Percentiles rank a stretch among this genome's conserved stretches.
Evolutionary conservation across 176 grass and related monocot species (phyloP).

Genomic region (Olyra latifolia): DNA sequence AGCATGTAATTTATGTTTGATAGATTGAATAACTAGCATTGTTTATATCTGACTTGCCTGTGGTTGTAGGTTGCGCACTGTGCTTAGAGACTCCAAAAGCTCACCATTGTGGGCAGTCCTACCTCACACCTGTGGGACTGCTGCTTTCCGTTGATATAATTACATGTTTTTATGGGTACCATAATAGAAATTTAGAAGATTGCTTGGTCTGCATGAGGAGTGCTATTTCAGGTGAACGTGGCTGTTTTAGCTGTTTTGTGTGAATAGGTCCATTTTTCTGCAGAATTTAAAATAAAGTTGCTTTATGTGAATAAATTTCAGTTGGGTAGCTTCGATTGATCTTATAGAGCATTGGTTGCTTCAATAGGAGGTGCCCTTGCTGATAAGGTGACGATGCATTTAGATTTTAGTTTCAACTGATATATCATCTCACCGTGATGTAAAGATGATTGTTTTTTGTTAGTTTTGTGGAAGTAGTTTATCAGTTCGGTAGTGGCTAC

Average conservation of each 20-base stretch:
- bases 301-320: no score
- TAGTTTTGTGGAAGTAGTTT: background rate
- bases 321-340: no score
- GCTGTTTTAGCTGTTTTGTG: no score
- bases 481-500: background rate
- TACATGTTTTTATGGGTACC: background rate
- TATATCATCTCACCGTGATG: background rate
- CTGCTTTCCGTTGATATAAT: slow-evolving; percentile 13
- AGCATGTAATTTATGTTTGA: background rate
- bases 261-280: no score
- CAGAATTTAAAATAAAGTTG: no score
- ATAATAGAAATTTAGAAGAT: background rate
- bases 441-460: background rate
- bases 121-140: background rate
- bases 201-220: no score
- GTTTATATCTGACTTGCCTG: background rate
- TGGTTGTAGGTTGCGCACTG: background rate
- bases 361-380: background rate
- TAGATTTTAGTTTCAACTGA: background rate
- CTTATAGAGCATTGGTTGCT: no score
- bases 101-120: background rate
- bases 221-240: no score
- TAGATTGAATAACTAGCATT: background rate
- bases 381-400: background rate
- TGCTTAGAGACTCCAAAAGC: background rate